phyloP scores from a whole-genome alignment of 345 rosid species.

The Eucalyptus tenuipes region DNA sequence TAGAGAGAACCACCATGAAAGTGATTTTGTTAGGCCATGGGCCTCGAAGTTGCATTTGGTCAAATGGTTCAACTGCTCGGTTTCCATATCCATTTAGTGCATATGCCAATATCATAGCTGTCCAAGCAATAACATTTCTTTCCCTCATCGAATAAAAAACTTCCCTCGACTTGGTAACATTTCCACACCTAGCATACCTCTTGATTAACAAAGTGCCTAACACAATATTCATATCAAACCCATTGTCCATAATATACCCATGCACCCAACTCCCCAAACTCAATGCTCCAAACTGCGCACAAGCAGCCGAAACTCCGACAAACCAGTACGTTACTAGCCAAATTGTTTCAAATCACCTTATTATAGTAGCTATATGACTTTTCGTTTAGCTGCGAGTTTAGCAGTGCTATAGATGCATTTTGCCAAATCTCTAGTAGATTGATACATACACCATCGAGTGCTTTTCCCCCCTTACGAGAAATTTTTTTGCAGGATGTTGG shows the following conservation, averaged over 20 bases:
- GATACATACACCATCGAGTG: not conserved
- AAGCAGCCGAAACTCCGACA: constrained; percentile 32
- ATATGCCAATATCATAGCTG: constrained; percentile 78
- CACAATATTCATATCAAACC: constrained; percentile 37
- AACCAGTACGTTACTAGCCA: not conserved
- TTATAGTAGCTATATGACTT: not conserved
- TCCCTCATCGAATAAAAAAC: constrained; percentile 58
- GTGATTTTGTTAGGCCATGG: constrained; percentile 47
- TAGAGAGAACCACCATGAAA: constrained; percentile 46
- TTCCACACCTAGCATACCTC: constrained; percentile 72
- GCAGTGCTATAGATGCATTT: not conserved
- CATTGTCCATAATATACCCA: constrained; percentile 14
- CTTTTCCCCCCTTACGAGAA: not conserved
- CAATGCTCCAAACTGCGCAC: constrained; percentile 63
- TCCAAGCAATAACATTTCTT: constrained; percentile 64
- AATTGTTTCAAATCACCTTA: not conserved
- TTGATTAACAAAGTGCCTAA: constrained; percentile 74
- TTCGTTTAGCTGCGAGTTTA: not conserved
- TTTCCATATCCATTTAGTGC: constrained; percentile 62
- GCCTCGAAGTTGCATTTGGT: constrained; percentile 29
- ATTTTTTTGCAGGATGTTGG: constrained; percentile 59
- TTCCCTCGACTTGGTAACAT: constrained; percentile 39
- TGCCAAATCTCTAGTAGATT: not conserved
- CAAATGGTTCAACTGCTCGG: constrained; percentile 35
- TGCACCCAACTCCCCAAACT: constrained; percentile 53